Evolutionary conservation across 176 grass and related monocot species (phyloP).

Genomic region (Hsuehochloa calcarea): DNA sequence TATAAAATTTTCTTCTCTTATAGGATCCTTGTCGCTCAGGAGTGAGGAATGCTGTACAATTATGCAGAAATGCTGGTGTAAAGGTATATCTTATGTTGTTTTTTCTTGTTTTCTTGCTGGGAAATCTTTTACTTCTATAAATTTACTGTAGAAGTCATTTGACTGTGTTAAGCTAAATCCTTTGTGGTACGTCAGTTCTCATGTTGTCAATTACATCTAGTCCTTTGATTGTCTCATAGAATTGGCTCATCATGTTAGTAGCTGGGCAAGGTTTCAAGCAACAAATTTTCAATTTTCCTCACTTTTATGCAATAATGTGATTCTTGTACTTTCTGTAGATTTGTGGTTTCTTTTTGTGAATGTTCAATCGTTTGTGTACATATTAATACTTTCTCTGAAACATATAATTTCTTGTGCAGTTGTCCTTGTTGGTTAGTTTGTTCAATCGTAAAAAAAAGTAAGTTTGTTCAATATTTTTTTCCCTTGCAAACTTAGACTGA

Average conservation of each 20-base stretch:
- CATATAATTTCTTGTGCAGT: neutral
- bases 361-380: constrained; percentile 4
- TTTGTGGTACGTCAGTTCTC: neutral
- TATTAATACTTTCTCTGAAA: neutral
- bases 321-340: neutral
- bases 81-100: constrained; percentile 48
- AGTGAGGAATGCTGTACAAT: constrained; percentile 78
- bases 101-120: constrained; percentile 7
- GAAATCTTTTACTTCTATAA: neutral
- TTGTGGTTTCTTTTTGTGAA: neutral
- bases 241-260: constrained; percentile 1
- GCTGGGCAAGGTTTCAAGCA: neutral
- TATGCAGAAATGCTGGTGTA: constrained; percentile 73
- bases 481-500: neutral
- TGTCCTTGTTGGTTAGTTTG: constrained; percentile 5
- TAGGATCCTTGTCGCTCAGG: constrained; percentile 94
- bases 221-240: neutral
- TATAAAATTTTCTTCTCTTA: constrained; percentile 29
- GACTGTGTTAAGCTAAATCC: neutral
- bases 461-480: neutral
- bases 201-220: neutral
- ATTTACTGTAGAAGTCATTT: neutral
- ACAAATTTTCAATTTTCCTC: neutral
- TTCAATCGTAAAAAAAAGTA: neutral
- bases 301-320: neutral